Conservation (phyloP, 2,329 filamentous ascomycete species). For the Neoscytalidium dimidiatum region DNA sequence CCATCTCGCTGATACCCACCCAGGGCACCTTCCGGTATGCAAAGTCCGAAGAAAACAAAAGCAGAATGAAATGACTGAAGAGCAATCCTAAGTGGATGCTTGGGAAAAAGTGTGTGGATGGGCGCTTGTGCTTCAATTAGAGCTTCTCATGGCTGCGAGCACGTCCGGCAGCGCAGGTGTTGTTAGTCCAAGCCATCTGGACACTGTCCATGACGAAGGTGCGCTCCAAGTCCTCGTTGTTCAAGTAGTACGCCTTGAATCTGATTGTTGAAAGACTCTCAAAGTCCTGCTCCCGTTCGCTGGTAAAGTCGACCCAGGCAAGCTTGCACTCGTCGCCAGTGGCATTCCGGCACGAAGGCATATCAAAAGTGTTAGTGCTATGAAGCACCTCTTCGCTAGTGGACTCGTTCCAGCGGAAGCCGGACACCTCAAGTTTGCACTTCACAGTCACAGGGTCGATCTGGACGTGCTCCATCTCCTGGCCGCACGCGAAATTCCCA, state of each 20-base stretch:
- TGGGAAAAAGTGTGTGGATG: too few species aligned
- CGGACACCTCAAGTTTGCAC: slow-evolving; percentile 49
- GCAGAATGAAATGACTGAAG: too few species aligned
- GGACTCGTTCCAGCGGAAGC: slow-evolving; percentile 44
- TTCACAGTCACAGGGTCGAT: slow-evolving; percentile 29
- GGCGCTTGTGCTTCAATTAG: too few species aligned
- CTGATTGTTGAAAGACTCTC: slow-evolving; percentile 49
- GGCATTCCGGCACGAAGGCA: slow-evolving; percentile 29
- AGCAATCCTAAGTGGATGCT: neutral
- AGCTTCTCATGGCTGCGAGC: slow-evolving; percentile 28
- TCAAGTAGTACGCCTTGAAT: slow-evolving; percentile 48
- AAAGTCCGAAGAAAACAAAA: too few species aligned
- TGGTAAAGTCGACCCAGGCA: slow-evolving; percentile 44
- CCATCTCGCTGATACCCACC: too few species aligned
- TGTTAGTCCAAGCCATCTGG: slow-evolving; percentile 52
- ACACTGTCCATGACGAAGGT: slow-evolving; percentile 53
- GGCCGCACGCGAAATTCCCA: slow-evolving; percentile 52
- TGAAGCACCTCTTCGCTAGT: slow-evolving; percentile 30
- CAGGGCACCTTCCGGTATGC: too few species aligned
- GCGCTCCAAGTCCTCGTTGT: slow-evolving; percentile 37
- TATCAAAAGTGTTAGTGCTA: slow-evolving; percentile 25
- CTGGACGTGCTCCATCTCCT: slow-evolving; percentile 23
- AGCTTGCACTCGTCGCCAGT: slow-evolving; percentile 44
- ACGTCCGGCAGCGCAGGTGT: slow-evolving; percentile 50
- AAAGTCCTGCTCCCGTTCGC: slow-evolving; percentile 33